These are phyloP conservation scores for Musa itinerans DNA, from an alignment of 176 grass and related monocot genomes.

Conservation along the genomic window DNA sequence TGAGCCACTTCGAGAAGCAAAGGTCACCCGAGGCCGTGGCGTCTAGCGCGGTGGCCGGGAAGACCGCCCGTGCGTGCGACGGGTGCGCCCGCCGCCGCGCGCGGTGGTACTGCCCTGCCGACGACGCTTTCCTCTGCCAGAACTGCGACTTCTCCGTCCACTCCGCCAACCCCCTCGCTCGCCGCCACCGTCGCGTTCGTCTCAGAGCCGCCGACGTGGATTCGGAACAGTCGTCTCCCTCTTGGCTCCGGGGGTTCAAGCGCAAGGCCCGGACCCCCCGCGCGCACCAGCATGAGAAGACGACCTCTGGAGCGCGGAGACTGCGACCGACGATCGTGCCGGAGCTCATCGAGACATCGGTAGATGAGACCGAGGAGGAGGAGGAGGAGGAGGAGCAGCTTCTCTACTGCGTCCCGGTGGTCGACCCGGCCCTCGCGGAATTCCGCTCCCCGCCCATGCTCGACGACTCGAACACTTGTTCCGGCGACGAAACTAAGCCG, in stretches of 20 bases:
- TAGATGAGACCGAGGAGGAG: slow-evolving; percentile 39
- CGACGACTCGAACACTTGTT: slow-evolving; percentile 31
- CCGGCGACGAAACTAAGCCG: slow-evolving; percentile 19
- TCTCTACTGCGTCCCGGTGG: slow-evolving; percentile 56
- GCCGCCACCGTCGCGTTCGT: slow-evolving; percentile 67
- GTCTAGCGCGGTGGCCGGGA: slow-evolving; percentile 46
- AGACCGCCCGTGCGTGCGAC: slow-evolving; percentile 70
- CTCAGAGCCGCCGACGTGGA: slow-evolving; percentile 3
- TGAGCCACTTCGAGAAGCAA: slow-evolving; percentile 32
- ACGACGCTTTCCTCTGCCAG: slow-evolving; percentile 96
- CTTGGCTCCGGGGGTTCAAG: slow-evolving; percentile 48
- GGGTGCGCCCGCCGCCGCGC: slow-evolving; percentile 65
- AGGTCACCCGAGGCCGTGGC: slow-evolving; percentile 15
- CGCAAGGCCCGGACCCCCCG: slow-evolving; percentile 73
- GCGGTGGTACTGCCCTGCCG: slow-evolving; percentile 88
- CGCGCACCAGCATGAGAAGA: slow-evolving; percentile 27
- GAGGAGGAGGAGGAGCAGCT: slow-evolving; percentile 43
- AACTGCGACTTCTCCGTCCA: slow-evolving; percentile 79
- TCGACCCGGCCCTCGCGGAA: slow-evolving; percentile 50
- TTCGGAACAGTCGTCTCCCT: not conserved
- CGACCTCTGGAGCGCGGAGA: not conserved
- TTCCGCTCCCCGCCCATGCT: slow-evolving; percentile 43
- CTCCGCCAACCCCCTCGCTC: slow-evolving; percentile 72
- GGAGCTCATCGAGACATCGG: slow-evolving; percentile 29
- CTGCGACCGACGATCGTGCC: slow-evolving; percentile 35